Evolutionary conservation across 2,329 filamentous ascomycete genomes (phyloP), one percentile per base, ranked within the genome.

Genomic region (Diaporthe sp.): DNA sequence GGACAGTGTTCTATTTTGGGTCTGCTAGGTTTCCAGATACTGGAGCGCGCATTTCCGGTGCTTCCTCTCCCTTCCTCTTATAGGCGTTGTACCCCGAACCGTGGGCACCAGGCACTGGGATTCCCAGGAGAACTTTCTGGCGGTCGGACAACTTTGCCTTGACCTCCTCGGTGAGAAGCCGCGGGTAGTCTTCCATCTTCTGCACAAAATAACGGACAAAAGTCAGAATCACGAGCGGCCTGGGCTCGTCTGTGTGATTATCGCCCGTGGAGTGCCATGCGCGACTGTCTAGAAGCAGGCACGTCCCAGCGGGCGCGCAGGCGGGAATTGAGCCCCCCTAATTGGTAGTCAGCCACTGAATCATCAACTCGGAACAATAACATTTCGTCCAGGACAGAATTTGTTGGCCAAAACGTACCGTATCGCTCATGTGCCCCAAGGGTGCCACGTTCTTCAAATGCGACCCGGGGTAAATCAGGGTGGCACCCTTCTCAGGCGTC

Each of bases 401-500:
- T 2, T 9, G 2, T 25, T 25, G 42, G 25, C 25, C 4, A 19
- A 35, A 17, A 67, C 61, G 1, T 67, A 67, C 61, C 25, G 8
- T 12, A 50, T 67, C 61, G 25, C 61, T 67, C 61, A 67, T 50
- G 61, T 67, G 61, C 50, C 61, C 61, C 10, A 67, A 28, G 30
- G 61, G 61, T 50, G 42, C 42, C 30, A 67, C 61, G 22, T 67
- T 67, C 42, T n/a, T 50, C 61, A 67, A 35, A 50, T 67, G 61
- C 12, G 61, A 67, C 30, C 61, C 61, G 30, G 61, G 61, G 22
- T 67, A 67, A 25, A 67, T 50, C 17, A 67, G 30, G 35, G 61
- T 67, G 28, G 61, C 61, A 28, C 61, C 61, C 61, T 67, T 67
- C 61, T 67, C 61, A 25, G 61, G 61, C 50, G 61, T 67, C 61